Conservation (phyloP, 2,329 filamentous ascomycete species). For the Fusarium ramigenum region DNA sequence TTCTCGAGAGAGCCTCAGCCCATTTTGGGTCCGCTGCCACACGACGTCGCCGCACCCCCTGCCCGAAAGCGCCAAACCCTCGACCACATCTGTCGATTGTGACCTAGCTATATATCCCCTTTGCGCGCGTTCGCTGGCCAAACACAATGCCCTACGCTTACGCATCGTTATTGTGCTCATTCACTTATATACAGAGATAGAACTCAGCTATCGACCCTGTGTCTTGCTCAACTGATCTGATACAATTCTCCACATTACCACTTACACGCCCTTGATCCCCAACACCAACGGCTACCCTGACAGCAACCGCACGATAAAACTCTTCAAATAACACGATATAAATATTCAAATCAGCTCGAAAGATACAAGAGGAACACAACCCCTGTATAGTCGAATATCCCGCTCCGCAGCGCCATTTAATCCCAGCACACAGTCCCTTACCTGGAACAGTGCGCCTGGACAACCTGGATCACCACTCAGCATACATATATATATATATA, state of each 20-base stretch:
- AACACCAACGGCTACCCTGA: slow-evolving; percentile 8
- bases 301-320: slow-evolving; percentile 14
- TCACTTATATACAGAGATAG: slow-evolving; percentile 28
- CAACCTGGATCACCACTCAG: slow-evolving; percentile 2
- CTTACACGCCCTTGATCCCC: slow-evolving; percentile 28
- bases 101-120: slow-evolving; percentile 45
- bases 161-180: slow-evolving; percentile 19
- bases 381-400: slow-evolving; percentile 21
- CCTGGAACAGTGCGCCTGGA: slow-evolving; percentile 21
- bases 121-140: slow-evolving; percentile 36
- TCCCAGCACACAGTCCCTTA: slow-evolving; percentile 22
- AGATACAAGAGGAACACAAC: slow-evolving; percentile 26
- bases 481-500: slow-evolving; percentile 33
- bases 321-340: slow-evolving; percentile 20
- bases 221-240: slow-evolving; percentile 20
- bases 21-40: slow-evolving; percentile 49
- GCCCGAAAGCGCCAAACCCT: slow-evolving; percentile 35
- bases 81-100: slow-evolving; percentile 45
- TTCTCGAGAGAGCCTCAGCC: slow-evolving; percentile 48
- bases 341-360: slow-evolving; percentile 8
- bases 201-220: slow-evolving; percentile 16
- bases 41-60: slow-evolving; percentile 49
- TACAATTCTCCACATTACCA: slow-evolving; percentile 21
- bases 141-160: slow-evolving; percentile 17
- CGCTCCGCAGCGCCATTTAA: slow-evolving; percentile 8